These are phyloP conservation scores for Lepidium sativum DNA, from an alignment of 345 rosid genomes.

Conservation along the genomic window DNA sequence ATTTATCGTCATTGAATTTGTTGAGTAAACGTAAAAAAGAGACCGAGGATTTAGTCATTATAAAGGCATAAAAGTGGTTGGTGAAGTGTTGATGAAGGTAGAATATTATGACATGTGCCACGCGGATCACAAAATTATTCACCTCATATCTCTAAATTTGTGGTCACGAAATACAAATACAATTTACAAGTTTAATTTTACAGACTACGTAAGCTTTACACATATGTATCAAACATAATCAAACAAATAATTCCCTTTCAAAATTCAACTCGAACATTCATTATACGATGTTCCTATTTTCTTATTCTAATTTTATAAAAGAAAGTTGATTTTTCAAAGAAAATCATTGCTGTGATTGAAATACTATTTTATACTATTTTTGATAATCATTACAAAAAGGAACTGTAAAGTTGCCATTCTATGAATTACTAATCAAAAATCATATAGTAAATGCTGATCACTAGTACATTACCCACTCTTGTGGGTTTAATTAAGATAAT, in stretches of 20 bases:
- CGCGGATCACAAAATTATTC: background rate
- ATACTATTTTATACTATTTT: background rate
- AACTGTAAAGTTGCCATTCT: background rate
- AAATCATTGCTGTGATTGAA: background rate
- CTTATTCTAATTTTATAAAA: background rate
- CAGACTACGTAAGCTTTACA: background rate
- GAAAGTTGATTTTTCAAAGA: background rate
- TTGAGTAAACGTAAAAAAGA: too few relatives aligned
- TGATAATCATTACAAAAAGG: background rate
- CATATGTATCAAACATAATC: background rate
- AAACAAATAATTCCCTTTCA: background rate
- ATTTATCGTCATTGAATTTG: too few relatives aligned
- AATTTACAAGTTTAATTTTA: background rate
- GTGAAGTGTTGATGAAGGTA: constrained; percentile 28
- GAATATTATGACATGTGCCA: constrained; percentile 25
- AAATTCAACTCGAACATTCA: background rate
- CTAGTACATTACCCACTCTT: background rate
- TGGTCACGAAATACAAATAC: constrained; percentile 2
- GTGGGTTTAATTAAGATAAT: background rate
- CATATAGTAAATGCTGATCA: too few relatives aligned
- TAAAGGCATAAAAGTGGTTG: constrained; percentile 16
- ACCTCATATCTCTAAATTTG: constrained; percentile 8
- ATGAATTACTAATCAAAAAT: background rate
- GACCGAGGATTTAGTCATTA: too few relatives aligned
- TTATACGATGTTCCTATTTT: background rate